A percentile compares a stretch with the other conserved stretches of the same genome.
phyloP scores from a whole-genome alignment of 2,329 filamentous ascomycete species.

The Penicillium sclerotiorum region DNA sequence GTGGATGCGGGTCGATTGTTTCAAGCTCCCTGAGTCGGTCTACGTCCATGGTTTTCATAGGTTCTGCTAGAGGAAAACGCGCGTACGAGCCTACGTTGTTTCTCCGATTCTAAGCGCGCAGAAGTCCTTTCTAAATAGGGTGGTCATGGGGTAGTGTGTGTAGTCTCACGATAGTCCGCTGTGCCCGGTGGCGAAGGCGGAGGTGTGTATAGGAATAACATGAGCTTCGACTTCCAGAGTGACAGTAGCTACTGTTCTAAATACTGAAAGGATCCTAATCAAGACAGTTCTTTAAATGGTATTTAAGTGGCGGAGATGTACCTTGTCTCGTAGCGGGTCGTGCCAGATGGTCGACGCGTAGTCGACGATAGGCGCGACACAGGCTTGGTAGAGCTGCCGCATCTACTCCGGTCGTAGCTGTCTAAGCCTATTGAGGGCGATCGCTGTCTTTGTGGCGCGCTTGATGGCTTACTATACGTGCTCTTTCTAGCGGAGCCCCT shows the following conservation, averaged over 20 bases:
- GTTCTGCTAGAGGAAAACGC: constrained; percentile 24
- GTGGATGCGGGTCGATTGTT: constrained; percentile 24
- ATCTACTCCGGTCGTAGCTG: constrained; percentile 27
- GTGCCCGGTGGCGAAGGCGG: constrained; percentile 17
- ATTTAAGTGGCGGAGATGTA: too few species aligned
- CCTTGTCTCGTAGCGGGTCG: too few species aligned
- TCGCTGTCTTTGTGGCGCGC: constrained; percentile 17
- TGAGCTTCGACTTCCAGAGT: constrained; percentile 28
- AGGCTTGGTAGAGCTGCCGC: constrained; percentile 30
- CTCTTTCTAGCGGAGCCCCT: too few species aligned
- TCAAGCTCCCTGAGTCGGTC: constrained; percentile 22
- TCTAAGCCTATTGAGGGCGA: constrained; percentile 22
- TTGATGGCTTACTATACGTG: too few species aligned
- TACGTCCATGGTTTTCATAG: constrained; percentile 20
- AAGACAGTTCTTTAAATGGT: constrained; percentile 26
- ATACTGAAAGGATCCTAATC: constrained; percentile 25
- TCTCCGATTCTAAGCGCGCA: constrained; percentile 19
- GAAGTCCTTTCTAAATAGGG: constrained; percentile 17
- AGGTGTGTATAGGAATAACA: constrained; percentile 20
- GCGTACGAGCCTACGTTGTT: constrained; percentile 14
- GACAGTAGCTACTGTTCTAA: constrained; percentile 22
- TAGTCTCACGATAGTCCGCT: constrained; percentile 21
- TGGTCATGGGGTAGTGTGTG: constrained; percentile 24
- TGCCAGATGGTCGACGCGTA: too few species aligned
- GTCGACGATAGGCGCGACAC: constrained; percentile 24